Evolutionary conservation across 2,329 filamentous ascomycete genomes (phyloP).

Genomic region (Paracamarosporium sp.): DNA sequence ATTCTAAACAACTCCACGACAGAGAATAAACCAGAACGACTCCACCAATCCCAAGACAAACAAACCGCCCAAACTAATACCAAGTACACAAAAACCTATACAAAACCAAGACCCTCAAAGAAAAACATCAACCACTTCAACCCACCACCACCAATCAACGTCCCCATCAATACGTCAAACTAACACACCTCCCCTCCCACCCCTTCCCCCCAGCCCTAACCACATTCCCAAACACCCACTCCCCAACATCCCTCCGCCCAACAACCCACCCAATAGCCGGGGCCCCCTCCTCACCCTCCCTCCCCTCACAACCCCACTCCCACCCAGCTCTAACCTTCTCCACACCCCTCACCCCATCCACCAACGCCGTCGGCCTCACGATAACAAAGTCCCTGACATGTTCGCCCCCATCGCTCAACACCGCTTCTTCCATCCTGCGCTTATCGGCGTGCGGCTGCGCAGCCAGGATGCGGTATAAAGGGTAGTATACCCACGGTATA

Average conservation of each 20-base stretch:
- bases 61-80: no score
- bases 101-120: no score
- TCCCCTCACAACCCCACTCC: slow-evolving; percentile 16
- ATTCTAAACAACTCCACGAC: no score
- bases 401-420: slow-evolving; percentile 30
- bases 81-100: no score
- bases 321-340: slow-evolving; percentile 40
- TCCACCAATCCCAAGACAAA: no score
- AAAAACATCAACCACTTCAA: no score
- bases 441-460: slow-evolving; percentile 51
- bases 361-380: slow-evolving; percentile 47
- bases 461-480: slow-evolving; percentile 46
- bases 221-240: slow-evolving; percentile 47
- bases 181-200: slow-evolving; percentile 42
- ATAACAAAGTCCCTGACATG: slow-evolving; percentile 35
- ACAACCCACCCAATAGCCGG: slow-evolving; percentile 45
- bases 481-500: slow-evolving; percentile 39
- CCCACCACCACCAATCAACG: no score
- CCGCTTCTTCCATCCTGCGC: slow-evolving; percentile 38
- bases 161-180: slow-evolving; percentile 46
- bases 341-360: slow-evolving; percentile 38
- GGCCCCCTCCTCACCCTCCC: neutral
- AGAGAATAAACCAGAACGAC: no score
- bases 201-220: slow-evolving; percentile 31
- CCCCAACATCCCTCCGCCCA: slow-evolving; percentile 47